phyloP scores from a whole-genome alignment of 78 protist species.

The Dictyostelium intermedium region DNA sequence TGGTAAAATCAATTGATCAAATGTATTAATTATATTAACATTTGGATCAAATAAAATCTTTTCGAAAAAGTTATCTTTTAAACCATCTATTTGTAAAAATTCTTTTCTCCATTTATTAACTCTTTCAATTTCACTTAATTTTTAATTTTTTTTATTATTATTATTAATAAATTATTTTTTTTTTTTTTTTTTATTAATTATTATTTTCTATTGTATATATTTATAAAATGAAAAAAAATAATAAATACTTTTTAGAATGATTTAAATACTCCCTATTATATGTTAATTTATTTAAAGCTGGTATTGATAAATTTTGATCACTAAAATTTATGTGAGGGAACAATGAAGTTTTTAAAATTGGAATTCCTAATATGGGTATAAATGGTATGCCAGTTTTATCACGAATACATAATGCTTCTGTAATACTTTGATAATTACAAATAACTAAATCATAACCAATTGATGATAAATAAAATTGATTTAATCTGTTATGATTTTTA shows the following conservation, averaged over 20 bases:
- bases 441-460: slow-evolving; percentile 11
- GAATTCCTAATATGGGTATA: not conserved
- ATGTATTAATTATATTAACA: not conserved
- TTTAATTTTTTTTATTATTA: too few relatives aligned
- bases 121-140: not conserved
- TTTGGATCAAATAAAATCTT: not conserved
- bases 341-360: not conserved
- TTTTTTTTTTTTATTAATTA: not conserved
- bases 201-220: too few relatives aligned
- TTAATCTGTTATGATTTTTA: not conserved
- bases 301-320: not conserved
- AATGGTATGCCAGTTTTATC: slow-evolving; percentile 26
- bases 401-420: not conserved
- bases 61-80: not conserved
- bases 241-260: not conserved
- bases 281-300: not conserved
- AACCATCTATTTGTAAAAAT: not conserved
- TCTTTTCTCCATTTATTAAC: slow-evolving; percentile 2
- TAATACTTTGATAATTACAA: not conserved
- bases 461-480: slow-evolving; percentile 5
- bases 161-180: too few relatives aligned
- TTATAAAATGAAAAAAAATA: too few relatives aligned
- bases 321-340: not conserved
- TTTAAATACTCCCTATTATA: not conserved
- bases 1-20: not conserved